A percentile compares a stretch with the other conserved stretches of the same genome.
phyloP scores from a whole-genome alignment of 768 basidiomycete genomes.

The Russula virescens region DNA sequence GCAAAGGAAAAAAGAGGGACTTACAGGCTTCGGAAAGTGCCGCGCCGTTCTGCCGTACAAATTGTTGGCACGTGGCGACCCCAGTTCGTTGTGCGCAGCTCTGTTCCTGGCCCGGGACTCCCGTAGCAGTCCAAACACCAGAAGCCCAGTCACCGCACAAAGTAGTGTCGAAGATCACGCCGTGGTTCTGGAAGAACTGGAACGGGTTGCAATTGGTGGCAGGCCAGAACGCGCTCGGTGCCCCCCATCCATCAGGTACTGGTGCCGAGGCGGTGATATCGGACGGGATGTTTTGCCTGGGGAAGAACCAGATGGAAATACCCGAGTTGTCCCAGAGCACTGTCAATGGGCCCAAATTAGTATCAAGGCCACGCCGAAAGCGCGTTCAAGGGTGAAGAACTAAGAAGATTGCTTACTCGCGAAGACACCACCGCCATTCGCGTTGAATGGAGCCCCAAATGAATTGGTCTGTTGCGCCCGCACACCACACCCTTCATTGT shows the following conservation, averaged over 20 bases:
- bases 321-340: conserved; percentile 75
- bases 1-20: conserved; percentile 31
- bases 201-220: conserved; percentile 68
- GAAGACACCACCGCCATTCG: conserved; percentile 81
- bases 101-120: conserved; percentile 77
- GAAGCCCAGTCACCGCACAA: conserved; percentile 92
- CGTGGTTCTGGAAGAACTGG: conserved; percentile 72
- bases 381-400: not conserved
- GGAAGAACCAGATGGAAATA: conserved; percentile 79
- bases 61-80: conserved; percentile 72
- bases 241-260: conserved; percentile 69
- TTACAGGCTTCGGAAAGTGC: conserved; percentile 73
- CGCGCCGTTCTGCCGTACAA: conserved; percentile 64
- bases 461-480: conserved; percentile 53
- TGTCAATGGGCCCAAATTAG: conserved; percentile 30
- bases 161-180: conserved; percentile 80
- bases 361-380: not conserved
- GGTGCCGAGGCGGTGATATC: conserved; percentile 67
- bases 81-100: conserved; percentile 85
- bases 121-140: conserved; percentile 63
- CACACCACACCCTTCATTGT: conserved; percentile 79
- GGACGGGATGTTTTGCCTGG: conserved; percentile 60
- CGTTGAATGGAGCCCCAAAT: conserved; percentile 85
- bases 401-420: conserved; percentile 55
- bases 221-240: conserved; percentile 75